Evolutionary conservation across 495 filamentous ascomycete species (phyloP).

Genomic region (Viridothelium virens): DNA sequence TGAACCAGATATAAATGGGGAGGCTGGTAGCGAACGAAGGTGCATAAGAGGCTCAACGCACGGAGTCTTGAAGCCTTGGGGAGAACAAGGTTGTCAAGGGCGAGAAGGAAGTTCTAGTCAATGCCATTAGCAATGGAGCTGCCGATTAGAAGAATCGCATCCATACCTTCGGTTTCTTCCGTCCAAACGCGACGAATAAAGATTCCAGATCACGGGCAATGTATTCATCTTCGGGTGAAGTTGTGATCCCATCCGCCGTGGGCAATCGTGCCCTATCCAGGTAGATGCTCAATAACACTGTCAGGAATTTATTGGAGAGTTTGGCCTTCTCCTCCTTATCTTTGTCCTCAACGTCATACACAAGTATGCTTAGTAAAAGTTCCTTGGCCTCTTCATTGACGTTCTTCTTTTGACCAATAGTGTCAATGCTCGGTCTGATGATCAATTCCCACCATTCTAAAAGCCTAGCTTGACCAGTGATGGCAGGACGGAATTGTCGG

Average conservation of each 20-base stretch:
- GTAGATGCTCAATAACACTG: constrained; percentile 53
- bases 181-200: constrained; percentile 52
- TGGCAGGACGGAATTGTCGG: constrained; percentile 49
- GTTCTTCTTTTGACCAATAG: constrained; percentile 49
- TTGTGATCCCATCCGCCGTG: constrained; percentile 34
- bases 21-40: constrained; percentile 58
- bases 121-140: not conserved
- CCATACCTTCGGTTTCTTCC: constrained; percentile 57
- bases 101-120: constrained; percentile 50
- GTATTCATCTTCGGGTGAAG: constrained; percentile 40
- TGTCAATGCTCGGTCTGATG: constrained; percentile 50
- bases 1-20: constrained; percentile 64
- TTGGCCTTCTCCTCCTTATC: constrained; percentile 36
- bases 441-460: constrained; percentile 62
- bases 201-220: constrained; percentile 44
- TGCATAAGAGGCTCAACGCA: constrained; percentile 51
- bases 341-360: constrained; percentile 51
- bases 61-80: constrained; percentile 50
- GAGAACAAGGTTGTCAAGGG: constrained; percentile 52
- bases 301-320: constrained; percentile 40
- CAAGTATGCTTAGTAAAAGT: constrained; percentile 50
- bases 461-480: constrained; percentile 46
- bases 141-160: not conserved
- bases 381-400: constrained; percentile 51
- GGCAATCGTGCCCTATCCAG: constrained; percentile 44